Percentiles rank a stretch among this genome's conserved stretches.
Evolutionary conservation across 257 asterid species (phyloP).

Genomic region (Osmanthus fragrans): DNA sequence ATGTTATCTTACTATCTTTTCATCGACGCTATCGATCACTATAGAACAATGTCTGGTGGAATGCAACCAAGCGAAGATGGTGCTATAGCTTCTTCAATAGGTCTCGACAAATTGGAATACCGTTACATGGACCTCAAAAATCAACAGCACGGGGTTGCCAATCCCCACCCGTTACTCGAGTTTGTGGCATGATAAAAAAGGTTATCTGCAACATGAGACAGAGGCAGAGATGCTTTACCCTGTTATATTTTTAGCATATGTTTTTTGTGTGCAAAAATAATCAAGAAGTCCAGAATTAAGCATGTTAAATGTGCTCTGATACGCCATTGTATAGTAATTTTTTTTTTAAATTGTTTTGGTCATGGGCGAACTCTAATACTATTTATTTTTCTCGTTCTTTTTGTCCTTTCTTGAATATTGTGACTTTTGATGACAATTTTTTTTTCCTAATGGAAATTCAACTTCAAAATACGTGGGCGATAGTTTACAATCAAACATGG

Average conservation of each 20-base stretch:
- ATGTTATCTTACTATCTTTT: slow-evolving; percentile 21
- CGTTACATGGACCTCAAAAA: slow-evolving; percentile 45
- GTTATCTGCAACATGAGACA: not conserved
- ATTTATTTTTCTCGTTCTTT: no score
- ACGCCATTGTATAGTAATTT: slow-evolving; percentile 25
- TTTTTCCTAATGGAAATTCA: no score
- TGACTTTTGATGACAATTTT: no score
- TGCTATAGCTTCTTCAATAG: slow-evolving; percentile 32
- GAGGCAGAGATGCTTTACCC: slow-evolving; percentile 16
- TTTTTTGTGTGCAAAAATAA: slow-evolving; percentile 29
- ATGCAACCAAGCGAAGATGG: slow-evolving; percentile 29
- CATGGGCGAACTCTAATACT: no score
- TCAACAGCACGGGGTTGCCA: slow-evolving; percentile 55
- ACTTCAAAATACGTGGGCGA: no score
- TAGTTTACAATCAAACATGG: no score
- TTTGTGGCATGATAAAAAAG: slow-evolving; percentile 47
- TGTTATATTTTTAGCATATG: not conserved
- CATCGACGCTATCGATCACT: not conserved
- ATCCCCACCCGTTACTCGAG: slow-evolving; percentile 50
- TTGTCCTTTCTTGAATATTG: no score
- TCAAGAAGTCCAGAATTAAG: slow-evolving; percentile 1
- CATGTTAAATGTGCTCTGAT: slow-evolving; percentile 21
- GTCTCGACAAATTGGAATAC: slow-evolving; percentile 43
- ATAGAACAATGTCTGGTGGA: slow-evolving; percentile 14
- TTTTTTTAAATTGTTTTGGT: no score